phyloP scores from a whole-genome alignment of 768 basidiomycete species.

The Boletellus sp. region DNA sequence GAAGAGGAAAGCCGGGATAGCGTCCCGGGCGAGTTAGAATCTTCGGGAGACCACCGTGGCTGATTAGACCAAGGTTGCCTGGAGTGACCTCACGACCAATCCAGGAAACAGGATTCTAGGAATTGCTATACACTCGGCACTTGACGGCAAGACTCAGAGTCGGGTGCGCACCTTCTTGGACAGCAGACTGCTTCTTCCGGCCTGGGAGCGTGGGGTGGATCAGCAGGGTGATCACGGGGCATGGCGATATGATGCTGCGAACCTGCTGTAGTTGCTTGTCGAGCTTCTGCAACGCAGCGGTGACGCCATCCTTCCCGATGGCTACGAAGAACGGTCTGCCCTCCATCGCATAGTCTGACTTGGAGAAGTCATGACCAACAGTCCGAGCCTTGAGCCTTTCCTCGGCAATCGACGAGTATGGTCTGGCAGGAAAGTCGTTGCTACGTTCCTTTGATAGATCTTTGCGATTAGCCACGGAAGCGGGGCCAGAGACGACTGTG shows the following conservation, averaged over 20 bases:
- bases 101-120: constrained; percentile 60
- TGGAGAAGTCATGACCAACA: constrained; percentile 40
- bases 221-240: background rate
- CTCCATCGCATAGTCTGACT: constrained; percentile 47
- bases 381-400: constrained; percentile 10
- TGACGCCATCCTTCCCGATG: constrained; percentile 64
- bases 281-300: constrained; percentile 66
- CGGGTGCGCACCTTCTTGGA: constrained; percentile 51
- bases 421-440: constrained; percentile 22
- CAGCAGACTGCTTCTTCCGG: constrained; percentile 52
- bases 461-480: constrained; percentile 24
- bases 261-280: constrained; percentile 54
- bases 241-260: background rate
- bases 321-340: constrained; percentile 69
- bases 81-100: constrained; percentile 68
- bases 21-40: constrained; percentile 70
- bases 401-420: constrained; percentile 8
- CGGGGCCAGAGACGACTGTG: constrained; percentile 43
- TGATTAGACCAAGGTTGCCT: constrained; percentile 70
- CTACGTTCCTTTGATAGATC: constrained; percentile 19
- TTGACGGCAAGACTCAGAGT: background rate
- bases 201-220: constrained; percentile 34
- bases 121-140: background rate
- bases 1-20: constrained; percentile 70
- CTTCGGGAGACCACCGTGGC: constrained; percentile 80